Evolutionary conservation across 257 asterid genomes (phyloP).

Genomic region (Buddleja alternifolia): DNA sequence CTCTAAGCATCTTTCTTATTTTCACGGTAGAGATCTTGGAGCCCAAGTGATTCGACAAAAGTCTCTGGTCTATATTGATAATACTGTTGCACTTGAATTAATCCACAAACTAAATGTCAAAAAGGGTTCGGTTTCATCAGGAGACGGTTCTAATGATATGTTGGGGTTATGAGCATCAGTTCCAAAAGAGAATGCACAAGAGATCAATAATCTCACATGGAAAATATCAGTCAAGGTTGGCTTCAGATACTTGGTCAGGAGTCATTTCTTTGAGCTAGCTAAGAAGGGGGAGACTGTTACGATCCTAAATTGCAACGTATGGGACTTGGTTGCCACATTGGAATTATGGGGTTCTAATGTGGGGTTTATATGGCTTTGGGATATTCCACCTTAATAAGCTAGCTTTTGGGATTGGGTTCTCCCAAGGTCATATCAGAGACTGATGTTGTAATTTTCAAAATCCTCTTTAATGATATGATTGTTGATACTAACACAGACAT

Average conservation of each 20-base stretch:
- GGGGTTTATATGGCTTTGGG: too few species aligned
- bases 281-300: too few species aligned
- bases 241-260: slow-evolving; percentile 54
- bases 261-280: slow-evolving; percentile 47
- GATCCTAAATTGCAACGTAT: too few species aligned
- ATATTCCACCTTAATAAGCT: too few species aligned
- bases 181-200: slow-evolving; percentile 28
- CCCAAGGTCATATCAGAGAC: too few species aligned
- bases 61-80: slow-evolving; percentile 40
- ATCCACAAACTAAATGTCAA: slow-evolving; percentile 41
- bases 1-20: slow-evolving; percentile 1
- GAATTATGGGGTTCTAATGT: too few species aligned
- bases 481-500: slow-evolving; percentile 35
- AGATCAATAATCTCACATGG: slow-evolving; percentile 37
- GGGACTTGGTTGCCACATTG: too few species aligned
- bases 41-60: slow-evolving; percentile 22
- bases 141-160: slow-evolving; percentile 34
- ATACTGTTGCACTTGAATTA: slow-evolving; percentile 51
- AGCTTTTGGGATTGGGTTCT: too few species aligned
- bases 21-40: neutral
- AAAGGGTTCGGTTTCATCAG: slow-evolving; percentile 29
- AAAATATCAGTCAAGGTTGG: slow-evolving; percentile 50
- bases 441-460: slow-evolving; percentile 39
- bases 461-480: slow-evolving; percentile 41
- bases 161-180: slow-evolving; percentile 39